A percentile compares a stretch with the other conserved stretches of the same genome.
phyloP scores from a whole-genome alignment of 2,329 filamentous ascomycete genomes.

The Aspergillus flavus region DNA sequence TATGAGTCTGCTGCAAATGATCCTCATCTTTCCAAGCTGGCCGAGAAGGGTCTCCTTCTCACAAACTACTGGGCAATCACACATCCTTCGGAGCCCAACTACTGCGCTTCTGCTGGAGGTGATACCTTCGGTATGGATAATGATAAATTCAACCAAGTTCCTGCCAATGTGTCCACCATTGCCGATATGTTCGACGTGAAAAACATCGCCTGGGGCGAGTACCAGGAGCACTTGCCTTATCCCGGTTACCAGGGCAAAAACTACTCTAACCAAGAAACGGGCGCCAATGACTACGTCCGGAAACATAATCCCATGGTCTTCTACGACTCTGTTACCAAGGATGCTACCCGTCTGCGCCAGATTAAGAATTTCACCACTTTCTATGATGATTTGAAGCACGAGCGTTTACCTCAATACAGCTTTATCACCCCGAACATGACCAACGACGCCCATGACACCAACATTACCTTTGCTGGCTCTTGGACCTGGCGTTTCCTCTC shows the following conservation, averaged over 20 bases:
- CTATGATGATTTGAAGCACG: conserved; percentile 64
- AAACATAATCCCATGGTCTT: conserved; percentile 75
- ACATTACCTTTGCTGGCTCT: conserved; percentile 66
- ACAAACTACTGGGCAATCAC: conserved; percentile 64
- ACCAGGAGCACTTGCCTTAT: conserved; percentile 78
- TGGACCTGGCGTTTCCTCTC: conserved; percentile 72
- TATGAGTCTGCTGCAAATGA: conserved; percentile 67
- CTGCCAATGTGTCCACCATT: conserved; percentile 65
- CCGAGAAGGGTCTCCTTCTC: conserved; percentile 60
- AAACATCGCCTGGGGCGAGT: conserved; percentile 69
- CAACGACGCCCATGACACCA: conserved; percentile 74
- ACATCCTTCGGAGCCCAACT: conserved; percentile 77
- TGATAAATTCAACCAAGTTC: conserved; percentile 64
- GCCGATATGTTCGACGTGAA: conserved; percentile 69
- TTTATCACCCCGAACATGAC: conserved; percentile 58
- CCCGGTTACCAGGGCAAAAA: conserved; percentile 67
- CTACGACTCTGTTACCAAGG: conserved; percentile 65
- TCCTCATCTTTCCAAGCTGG: conserved; percentile 37
- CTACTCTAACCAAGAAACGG: conserved; percentile 58
- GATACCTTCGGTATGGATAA: conserved; percentile 74
- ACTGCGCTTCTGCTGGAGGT: conserved; percentile 67
- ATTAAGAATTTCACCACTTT: conserved; percentile 77
- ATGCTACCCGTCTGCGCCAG: conserved; percentile 61
- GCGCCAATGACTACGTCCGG: conserved; percentile 75
- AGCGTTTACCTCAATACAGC: conserved; percentile 70